phyloP scores from a whole-genome alignment of 495 filamentous ascomycete genomes.

The Monascus purpureus region DNA sequence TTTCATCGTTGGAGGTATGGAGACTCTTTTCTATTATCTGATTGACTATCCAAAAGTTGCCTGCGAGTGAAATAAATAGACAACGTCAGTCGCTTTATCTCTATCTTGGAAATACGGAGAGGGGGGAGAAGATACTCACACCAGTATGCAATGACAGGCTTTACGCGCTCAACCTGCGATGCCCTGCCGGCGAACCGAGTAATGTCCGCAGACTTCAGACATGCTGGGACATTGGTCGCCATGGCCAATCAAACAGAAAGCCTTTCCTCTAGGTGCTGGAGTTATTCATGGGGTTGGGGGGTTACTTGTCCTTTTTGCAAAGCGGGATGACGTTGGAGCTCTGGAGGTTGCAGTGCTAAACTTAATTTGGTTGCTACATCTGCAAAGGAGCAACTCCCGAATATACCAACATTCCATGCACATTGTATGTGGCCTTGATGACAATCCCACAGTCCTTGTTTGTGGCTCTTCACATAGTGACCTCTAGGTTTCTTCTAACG shows the following conservation, averaged over 20 bases:
- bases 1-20: conserved; percentile 61
- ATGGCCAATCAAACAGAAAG: conserved; percentile 26
- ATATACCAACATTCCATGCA: too few relatives aligned
- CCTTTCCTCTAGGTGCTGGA: too few relatives aligned
- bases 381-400: too few relatives aligned
- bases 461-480: too few relatives aligned
- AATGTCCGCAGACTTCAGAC: conserved; percentile 63
- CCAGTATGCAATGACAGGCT: conserved; percentile 87
- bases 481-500: too few relatives aligned
- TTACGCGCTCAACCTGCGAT: conserved; percentile 66
- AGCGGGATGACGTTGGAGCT: conserved; percentile 13
- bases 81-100: conserved; percentile 1
- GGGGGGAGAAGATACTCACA: conserved; percentile 44
- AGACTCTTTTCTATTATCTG: conserved; percentile 72
- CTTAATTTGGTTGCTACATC: not conserved
- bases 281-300: too few relatives aligned
- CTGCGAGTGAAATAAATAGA: conserved; percentile 30
- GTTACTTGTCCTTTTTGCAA: conserved; percentile 1
- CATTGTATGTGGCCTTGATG: too few relatives aligned
- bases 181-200: conserved; percentile 68
- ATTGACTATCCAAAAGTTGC: conserved; percentile 86
- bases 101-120: not conserved
- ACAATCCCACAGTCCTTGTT: too few relatives aligned
- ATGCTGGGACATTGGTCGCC: conserved; percentile 58
- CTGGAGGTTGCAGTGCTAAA: not conserved